phyloP scores from a whole-genome alignment of 2,329 filamentous ascomycete genomes.

The Ceratocystiopsis brevicomis region DNA sequence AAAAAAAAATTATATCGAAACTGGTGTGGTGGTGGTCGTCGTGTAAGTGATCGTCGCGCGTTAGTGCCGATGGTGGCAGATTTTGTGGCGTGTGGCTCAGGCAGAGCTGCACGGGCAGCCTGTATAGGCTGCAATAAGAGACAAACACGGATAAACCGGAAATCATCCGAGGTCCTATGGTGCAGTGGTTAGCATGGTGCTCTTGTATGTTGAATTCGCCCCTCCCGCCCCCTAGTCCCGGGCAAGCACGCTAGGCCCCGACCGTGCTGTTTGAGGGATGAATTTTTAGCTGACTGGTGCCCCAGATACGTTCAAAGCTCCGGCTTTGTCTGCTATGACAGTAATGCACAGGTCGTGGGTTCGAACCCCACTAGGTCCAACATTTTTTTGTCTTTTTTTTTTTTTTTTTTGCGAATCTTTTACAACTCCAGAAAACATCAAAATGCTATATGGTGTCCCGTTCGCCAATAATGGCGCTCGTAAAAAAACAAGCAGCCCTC shows the following conservation, averaged over 20 bases:
- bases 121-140: slow-evolving; percentile 1
- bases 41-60: no score
- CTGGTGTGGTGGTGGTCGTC: no score
- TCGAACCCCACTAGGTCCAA: slow-evolving; percentile 12
- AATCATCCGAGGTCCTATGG: slow-evolving; percentile 11
- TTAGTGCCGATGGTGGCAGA: no score
- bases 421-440: neutral
- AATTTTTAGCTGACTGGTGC: neutral
- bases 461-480: no score
- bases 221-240: no score
- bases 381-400: slow-evolving; percentile 2
- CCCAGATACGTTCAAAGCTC: slow-evolving; percentile 9
- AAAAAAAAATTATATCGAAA: no score
- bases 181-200: slow-evolving; percentile 13
- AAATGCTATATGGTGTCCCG: no score
- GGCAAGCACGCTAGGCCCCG: neutral
- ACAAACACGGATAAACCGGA: slow-evolving; percentile 6
- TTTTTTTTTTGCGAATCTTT: neutral
- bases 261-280: no score
- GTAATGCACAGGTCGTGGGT: slow-evolving; percentile 13
- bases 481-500: no score
- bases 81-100: no score
- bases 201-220: slow-evolving; percentile 8
- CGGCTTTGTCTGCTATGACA: slow-evolving; percentile 9
- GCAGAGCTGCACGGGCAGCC: no score